phyloP scores from a whole-genome alignment of 371 early-diverging fungal genomes.

The Syncephalastrum monosporum region DNA sequence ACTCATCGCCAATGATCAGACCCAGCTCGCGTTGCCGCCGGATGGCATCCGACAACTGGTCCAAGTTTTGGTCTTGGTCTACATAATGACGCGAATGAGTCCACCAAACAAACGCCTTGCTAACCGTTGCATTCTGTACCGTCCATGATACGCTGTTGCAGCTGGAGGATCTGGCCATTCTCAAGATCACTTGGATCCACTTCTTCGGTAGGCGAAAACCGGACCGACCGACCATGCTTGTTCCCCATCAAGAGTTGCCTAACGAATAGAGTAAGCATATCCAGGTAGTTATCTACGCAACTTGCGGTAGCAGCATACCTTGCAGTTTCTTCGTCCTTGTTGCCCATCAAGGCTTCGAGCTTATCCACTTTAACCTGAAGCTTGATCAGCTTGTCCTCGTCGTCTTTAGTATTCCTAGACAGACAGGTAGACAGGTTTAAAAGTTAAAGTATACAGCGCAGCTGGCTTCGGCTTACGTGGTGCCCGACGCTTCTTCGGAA shows the following conservation, averaged over 20 bases:
- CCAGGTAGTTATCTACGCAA: not conserved
- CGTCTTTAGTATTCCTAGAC: constrained; percentile 50
- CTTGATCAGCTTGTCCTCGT: constrained; percentile 60
- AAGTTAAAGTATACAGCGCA: not conserved
- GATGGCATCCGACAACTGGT: constrained; percentile 63
- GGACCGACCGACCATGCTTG: constrained; percentile 32
- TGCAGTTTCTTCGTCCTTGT: constrained; percentile 47
- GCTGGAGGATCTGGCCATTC: constrained; percentile 64
- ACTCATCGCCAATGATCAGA: constrained; percentile 72
- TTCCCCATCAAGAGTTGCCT: constrained; percentile 38
- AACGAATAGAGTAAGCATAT: not conserved
- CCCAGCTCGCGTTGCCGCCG: constrained; percentile 78
- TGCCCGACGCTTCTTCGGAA: constrained; percentile 57
- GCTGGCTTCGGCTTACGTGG: constrained; percentile 35
- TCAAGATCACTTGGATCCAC: constrained; percentile 54
- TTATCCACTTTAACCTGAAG: constrained; percentile 64
- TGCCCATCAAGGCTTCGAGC: constrained; percentile 56
- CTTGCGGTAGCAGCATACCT: constrained; percentile 24
- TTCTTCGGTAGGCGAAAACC: constrained; percentile 36
- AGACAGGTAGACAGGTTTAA: not conserved
- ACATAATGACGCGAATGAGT: not conserved
- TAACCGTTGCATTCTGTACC: constrained; percentile 39
- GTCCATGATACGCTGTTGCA: constrained; percentile 76
- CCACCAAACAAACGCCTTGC: not conserved
- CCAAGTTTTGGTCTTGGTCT: constrained; percentile 81